Evolutionary conservation across 352 stramenopile genomes (phyloP).

Genomic region (Globisporangium parvum): DNA sequence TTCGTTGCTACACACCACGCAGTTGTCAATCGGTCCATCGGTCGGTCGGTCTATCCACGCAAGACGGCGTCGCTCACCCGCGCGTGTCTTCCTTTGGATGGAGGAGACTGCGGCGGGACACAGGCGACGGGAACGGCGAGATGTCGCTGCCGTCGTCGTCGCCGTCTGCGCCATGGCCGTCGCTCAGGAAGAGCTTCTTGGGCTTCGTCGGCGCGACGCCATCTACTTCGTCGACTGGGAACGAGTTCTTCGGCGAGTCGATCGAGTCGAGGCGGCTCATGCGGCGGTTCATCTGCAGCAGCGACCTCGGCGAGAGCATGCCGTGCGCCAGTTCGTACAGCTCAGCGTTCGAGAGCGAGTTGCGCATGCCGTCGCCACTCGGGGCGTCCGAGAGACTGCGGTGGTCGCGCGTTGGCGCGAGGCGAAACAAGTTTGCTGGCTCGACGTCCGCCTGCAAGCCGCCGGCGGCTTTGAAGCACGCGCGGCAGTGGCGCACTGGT

Average conservation of each 20-base stretch:
- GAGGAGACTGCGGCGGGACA: slow-evolving; percentile 17
- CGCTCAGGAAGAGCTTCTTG: slow-evolving; percentile 13
- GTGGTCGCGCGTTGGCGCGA: slow-evolving; percentile 2
- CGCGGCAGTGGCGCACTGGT: slow-evolving; percentile 72
- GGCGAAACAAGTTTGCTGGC: slow-evolving; percentile 60
- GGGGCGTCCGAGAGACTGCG: slow-evolving; percentile 9
- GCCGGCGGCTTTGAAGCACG: slow-evolving; percentile 67
- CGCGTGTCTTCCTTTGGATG: slow-evolving; percentile 22
- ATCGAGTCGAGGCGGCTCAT: slow-evolving; percentile 61
- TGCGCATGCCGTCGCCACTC: slow-evolving; percentile 16
- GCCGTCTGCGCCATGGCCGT: slow-evolving; percentile 8
- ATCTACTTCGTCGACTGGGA: slow-evolving; percentile 31
- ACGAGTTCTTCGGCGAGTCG: slow-evolving; percentile 60
- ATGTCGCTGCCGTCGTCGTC: slow-evolving; percentile 11
- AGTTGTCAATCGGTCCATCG: not conserved
- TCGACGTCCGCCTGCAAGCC: slow-evolving; percentile 59
- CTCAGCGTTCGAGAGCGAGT: slow-evolving; percentile 55
- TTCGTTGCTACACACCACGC: too few relatives aligned
- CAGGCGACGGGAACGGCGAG: slow-evolving; percentile 14
- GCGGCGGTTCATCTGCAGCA: slow-evolving; percentile 63
- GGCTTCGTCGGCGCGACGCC: not conserved
- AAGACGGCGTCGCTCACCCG: slow-evolving; percentile 7
- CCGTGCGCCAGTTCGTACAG: slow-evolving; percentile 78
- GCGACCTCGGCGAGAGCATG: slow-evolving; percentile 61
- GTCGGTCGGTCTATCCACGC: not conserved